Percentiles rank a stretch among this genome's conserved stretches.
Conservation (phyloP, 1,284 basidiomycete species). For the Ganoderma meredithae region DNA sequence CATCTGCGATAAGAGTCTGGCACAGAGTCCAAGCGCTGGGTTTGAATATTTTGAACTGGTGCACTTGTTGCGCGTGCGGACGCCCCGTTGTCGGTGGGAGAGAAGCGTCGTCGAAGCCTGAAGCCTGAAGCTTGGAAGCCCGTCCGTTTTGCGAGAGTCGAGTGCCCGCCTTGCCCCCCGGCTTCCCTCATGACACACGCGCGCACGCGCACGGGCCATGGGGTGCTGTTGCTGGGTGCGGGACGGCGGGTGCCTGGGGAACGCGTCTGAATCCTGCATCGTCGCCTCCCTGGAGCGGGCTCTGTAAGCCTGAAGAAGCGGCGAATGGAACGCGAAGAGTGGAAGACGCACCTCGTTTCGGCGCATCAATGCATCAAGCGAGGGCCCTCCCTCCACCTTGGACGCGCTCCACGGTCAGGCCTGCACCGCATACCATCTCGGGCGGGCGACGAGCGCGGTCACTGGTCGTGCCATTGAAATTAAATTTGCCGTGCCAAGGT, state of each 20-base stretch:
- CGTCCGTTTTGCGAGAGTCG: background rate
- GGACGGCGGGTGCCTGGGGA: background rate
- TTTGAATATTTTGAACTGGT: background rate
- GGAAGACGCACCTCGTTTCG: background rate
- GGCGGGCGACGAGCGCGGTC: background rate
- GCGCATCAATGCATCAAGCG: constrained; percentile 4
- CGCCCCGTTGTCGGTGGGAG: background rate
- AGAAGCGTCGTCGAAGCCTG: background rate
- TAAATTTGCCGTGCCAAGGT: background rate
- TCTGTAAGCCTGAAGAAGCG: background rate
- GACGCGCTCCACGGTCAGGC: background rate
- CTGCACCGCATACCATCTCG: background rate
- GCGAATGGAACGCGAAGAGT: background rate
- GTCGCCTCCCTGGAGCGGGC: constrained; percentile 6
- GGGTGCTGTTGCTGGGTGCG: background rate
- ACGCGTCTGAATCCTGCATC: constrained; percentile 3
- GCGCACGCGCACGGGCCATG: background rate
- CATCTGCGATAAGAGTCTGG: background rate
- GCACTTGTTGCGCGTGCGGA: background rate
- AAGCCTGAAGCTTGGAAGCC: background rate
- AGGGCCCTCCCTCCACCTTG: background rate
- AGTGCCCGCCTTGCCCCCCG: no score
- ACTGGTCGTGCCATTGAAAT: background rate
- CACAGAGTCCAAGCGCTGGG: background rate
- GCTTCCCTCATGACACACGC: background rate